These are phyloP conservation scores for Cydonia oblonga DNA, from an alignment of 331 rosid genomes.

Conservation along the genomic window DNA sequence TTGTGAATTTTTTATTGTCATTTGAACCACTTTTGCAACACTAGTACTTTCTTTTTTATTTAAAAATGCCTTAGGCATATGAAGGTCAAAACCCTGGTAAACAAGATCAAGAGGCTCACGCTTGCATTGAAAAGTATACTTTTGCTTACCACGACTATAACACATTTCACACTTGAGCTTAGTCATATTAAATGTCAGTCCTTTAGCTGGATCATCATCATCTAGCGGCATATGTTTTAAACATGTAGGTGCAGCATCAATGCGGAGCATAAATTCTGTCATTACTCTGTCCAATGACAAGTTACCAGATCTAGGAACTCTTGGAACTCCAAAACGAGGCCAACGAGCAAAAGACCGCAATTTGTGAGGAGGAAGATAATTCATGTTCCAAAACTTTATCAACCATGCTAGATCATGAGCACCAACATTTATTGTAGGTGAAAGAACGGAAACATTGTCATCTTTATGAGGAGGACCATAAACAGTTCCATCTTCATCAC, in stretches of 20 bases:
- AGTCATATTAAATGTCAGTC: constrained; percentile 73
- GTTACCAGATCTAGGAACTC: constrained; percentile 78
- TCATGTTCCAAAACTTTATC: constrained; percentile 63
- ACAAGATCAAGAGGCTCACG: constrained; percentile 87
- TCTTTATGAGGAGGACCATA: constrained; percentile 43
- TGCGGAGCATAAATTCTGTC: constrained; percentile 92
- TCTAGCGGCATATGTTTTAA: constrained; percentile 82
- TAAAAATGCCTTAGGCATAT: constrained; percentile 57
- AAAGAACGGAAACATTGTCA: constrained; percentile 28
- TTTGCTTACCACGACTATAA: constrained; percentile 82
- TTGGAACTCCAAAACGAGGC: constrained; percentile 92
- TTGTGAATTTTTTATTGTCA: constrained; percentile 62
- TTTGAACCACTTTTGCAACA: constrained; percentile 65
- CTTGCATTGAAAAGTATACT: constrained; percentile 78
- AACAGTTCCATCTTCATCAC: constrained; percentile 41
- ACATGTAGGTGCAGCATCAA: constrained; percentile 72
- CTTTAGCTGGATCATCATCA: constrained; percentile 96
- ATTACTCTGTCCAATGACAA: constrained; percentile 89
- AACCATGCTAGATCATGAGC: constrained; percentile 99
- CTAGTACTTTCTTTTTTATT: constrained; percentile 54
- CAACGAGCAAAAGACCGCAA: constrained; percentile 84
- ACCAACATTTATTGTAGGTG: constrained; percentile 72
- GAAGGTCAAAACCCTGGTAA: constrained; percentile 93
- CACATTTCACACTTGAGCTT: constrained; percentile 74
- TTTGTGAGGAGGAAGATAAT: constrained; percentile 89